phyloP scores from a whole-genome alignment of 441 rosid genomes.

The Erodium texanum region DNA sequence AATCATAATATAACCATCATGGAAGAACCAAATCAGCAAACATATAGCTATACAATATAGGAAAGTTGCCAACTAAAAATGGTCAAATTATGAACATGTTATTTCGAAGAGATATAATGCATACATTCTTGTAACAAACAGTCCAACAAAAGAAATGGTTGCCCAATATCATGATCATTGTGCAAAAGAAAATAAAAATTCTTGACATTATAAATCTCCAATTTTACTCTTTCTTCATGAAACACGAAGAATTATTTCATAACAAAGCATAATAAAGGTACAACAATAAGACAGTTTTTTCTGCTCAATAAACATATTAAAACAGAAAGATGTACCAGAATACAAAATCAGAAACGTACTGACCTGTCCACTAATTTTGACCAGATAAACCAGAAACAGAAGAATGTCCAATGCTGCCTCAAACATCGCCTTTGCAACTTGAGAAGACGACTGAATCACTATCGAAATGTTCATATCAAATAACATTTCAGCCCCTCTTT shows the following conservation, averaged over 20 bases:
- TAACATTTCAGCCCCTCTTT: conserved; percentile 36
- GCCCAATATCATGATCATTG: not conserved
- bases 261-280: not conserved
- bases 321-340: not conserved
- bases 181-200: not conserved
- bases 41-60: not conserved
- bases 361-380: conserved; percentile 73
- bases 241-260: not conserved
- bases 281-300: not conserved
- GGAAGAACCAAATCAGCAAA: not conserved
- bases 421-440: conserved; percentile 77
- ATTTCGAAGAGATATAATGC: not conserved
- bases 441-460: conserved; percentile 75
- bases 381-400: conserved; percentile 73
- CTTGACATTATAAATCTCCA: not conserved
- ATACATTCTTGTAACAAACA: not conserved
- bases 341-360: conserved; percentile 23
- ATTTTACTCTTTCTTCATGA: not conserved
- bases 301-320: not conserved
- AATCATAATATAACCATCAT: not conserved
- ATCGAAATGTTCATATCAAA: conserved; percentile 40
- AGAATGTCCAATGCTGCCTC: conserved; percentile 76
- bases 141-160: not conserved
- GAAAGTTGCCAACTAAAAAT: not conserved
- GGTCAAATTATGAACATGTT: not conserved